A percentile compares a stretch with the other conserved stretches of the same genome.
Evolutionary conservation across 2,329 filamentous ascomycete genomes (phyloP).

Genomic region (Penicillium oxalicum): DNA sequence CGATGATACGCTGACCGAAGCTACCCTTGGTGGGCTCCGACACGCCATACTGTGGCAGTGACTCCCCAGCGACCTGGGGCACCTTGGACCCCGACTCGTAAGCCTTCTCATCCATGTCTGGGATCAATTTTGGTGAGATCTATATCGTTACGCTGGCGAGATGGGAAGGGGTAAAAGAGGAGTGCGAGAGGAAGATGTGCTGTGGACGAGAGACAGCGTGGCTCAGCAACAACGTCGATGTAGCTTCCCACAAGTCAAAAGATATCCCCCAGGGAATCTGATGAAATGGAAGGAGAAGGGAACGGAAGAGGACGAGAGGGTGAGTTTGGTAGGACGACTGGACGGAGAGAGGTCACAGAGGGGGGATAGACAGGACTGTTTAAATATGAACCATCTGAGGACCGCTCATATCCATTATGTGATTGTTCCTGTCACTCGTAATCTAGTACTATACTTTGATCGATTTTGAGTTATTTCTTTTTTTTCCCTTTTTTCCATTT

Average conservation of each 20-base stretch:
- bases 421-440: not conserved
- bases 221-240: not conserved
- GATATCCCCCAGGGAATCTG: not conserved
- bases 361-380: not conserved
- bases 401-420: not conserved
- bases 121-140: not conserved
- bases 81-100: constrained; percentile 19
- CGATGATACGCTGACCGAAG: constrained; percentile 28
- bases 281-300: not conserved
- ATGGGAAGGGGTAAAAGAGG: not conserved
- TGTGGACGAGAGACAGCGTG: not conserved
- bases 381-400: constrained; percentile 1
- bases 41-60: constrained; percentile 28
- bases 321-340: not conserved
- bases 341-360: not conserved
- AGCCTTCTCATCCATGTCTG: constrained; percentile 31
- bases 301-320: not conserved
- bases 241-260: not conserved
- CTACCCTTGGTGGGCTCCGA: constrained; percentile 18
- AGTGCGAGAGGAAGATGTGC: not conserved
- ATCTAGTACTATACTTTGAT: not conserved
- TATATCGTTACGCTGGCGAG: not conserved
- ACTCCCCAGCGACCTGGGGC: constrained; percentile 20
- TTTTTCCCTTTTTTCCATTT: too few species aligned
- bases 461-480: not conserved